Evolutionary conservation across 2,329 filamentous ascomycete species (phyloP).

Genomic region (Cercospora sojina): DNA sequence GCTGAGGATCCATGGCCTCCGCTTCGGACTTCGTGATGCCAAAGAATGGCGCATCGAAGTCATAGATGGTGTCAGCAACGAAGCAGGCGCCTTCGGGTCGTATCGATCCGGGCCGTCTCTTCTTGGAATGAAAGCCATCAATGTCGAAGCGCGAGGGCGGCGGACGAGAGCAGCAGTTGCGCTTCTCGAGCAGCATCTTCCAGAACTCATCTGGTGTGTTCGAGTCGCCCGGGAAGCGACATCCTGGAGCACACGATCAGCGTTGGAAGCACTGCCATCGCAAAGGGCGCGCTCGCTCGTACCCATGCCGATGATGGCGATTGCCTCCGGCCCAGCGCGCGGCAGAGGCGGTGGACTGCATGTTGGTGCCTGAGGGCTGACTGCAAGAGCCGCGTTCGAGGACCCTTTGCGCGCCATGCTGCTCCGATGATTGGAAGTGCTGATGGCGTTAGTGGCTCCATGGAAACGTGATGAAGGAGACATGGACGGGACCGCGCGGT

Average conservation of each 20-base stretch:
- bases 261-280: not conserved
- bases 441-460: not conserved
- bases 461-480: not conserved
- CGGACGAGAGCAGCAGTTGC: not conserved
- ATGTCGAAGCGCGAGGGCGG: not conserved
- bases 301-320: conserved; percentile 1
- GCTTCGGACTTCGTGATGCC: conserved; percentile 2
- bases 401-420: not conserved
- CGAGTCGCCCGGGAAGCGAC: not conserved
- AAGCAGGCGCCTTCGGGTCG: not conserved
- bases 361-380: not conserved
- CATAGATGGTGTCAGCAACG: not conserved
- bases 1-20: conserved; percentile 28
- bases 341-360: not conserved
- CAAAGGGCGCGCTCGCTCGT: not conserved
- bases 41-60: conserved; percentile 11
- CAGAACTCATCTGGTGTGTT: conserved; percentile 1
- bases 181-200: not conserved
- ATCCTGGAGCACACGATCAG: not conserved
- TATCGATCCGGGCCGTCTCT: not conserved
- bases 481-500: not conserved
- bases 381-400: not conserved
- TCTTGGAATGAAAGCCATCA: not conserved
- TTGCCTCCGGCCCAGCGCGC: not conserved
- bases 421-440: not conserved